Base-by-base conservation (phyloP, 1,139 yeast genomes). In the Pneumocystis murina region DNA sequence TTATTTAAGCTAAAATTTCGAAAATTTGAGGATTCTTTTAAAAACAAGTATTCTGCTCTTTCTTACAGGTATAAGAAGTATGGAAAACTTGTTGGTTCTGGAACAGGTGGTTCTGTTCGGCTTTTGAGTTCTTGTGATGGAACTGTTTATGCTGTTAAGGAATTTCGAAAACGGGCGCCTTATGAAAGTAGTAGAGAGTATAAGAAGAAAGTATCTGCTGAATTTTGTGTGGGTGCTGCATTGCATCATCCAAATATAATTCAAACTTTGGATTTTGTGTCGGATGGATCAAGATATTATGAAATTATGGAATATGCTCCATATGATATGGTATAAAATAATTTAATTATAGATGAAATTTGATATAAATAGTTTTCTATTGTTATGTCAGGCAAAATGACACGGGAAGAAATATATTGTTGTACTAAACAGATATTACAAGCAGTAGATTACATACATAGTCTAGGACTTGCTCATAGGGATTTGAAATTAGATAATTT, bases 281-380 rank as follows among this genome's bases (percentile, higher is more conserved):
- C 88, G 71, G 97, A 90, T 71, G 85, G 84, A 69, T 87, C 85
- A 67, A 83, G 90, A 69, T 88, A 88, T 72, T 92, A 84, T 73
- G 97, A 94, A 74, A 91, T 94, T 62, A 92, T 94, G 98, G 98
- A 94, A 73, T 94, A 88, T 73, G 94, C 97, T 66, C 97, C 96
- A 28, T 87, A 86, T 66, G 99, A 94, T 75, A 57, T 35, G 59
- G 40, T 35, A 86, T 91, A 73, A 57, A 8, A 28, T 17, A 12
- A 57, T 10, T 7, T 8, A 7, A 5, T 36, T 17, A 17, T 57
- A 10, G 59, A n/a, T 17, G 4, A 24, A 20, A 20, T 57, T 57
- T 57, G 5, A 57, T 35, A 8, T 35, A 16, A 17, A 38, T 64
- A 70, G 40, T 94, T 94, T 76, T 96, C 97, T 1, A 91, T 92